A percentile compares a stretch with the other conserved stretches of the same genome.
Conservation (phyloP, 768 basidiomycete species). For the Dentipellis sp. region DNA sequence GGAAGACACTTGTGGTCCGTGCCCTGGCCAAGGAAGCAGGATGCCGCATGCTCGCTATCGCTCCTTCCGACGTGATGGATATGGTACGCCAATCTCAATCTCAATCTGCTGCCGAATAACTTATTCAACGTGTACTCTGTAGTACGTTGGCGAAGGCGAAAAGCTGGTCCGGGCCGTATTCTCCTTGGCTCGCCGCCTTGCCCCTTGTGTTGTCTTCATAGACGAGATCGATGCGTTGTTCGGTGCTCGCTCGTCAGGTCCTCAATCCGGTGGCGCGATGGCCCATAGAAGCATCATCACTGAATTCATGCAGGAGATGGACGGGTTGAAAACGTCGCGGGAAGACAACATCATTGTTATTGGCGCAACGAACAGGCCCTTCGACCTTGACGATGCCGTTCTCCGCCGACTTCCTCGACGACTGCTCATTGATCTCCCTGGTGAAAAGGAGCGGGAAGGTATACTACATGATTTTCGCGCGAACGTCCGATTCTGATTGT, state of each 20-base stretch:
- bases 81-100: constrained; percentile 48
- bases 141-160: constrained; percentile 88
- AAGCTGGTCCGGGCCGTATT: constrained; percentile 88
- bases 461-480: constrained; percentile 12
- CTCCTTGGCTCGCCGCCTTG: constrained; percentile 71
- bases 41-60: constrained; percentile 84
- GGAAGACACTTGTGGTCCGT: constrained; percentile 83
- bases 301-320: constrained; percentile 96
- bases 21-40: constrained; percentile 92
- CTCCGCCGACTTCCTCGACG: constrained; percentile 81
- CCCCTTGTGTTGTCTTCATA: constrained; percentile 89
- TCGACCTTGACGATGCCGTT: constrained; percentile 88
- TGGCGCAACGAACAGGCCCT: constrained; percentile 89
- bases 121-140: constrained; percentile 4
- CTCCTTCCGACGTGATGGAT: constrained; percentile 93
- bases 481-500: not conserved
- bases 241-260: constrained; percentile 69
- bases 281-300: constrained; percentile 86
- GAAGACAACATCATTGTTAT: constrained; percentile 85
- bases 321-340: constrained; percentile 73
- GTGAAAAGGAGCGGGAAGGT: constrained; percentile 81
- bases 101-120: not conserved
- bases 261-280: constrained; percentile 69
- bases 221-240: constrained; percentile 94
- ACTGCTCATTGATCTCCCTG: constrained; percentile 82